Evolutionary conservation across 352 stramenopile species (phyloP).

Genomic region (Globisporangium echinulatum): DNA sequence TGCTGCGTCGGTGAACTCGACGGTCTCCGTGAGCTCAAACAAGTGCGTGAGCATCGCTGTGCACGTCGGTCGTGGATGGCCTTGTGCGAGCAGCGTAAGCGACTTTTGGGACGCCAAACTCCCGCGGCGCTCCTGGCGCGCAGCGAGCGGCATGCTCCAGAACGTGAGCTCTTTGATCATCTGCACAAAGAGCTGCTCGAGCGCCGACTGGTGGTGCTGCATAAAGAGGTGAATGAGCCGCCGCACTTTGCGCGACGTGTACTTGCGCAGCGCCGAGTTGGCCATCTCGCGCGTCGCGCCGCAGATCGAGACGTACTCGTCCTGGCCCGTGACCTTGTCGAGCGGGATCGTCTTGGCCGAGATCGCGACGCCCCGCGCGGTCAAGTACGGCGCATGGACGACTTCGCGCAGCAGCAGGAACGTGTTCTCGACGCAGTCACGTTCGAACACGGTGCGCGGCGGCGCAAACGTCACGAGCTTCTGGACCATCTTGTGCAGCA

Average conservation of each 20-base stretch:
- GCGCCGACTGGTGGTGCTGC: conserved; percentile 57
- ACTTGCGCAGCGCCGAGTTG: conserved; percentile 79
- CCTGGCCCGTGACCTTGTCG: conserved; percentile 79
- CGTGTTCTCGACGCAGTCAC: conserved; percentile 75
- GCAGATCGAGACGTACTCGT: conserved; percentile 85
- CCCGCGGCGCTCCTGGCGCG: conserved; percentile 27
- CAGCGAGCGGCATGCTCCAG: conserved; percentile 51
- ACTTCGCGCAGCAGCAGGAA: conserved; percentile 76
- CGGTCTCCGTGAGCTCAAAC: conserved; percentile 78
- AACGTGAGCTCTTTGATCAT: conserved; percentile 84
- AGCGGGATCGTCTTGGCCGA: conserved; percentile 83
- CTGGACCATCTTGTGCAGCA: conserved; percentile 75
- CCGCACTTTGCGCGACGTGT: conserved; percentile 82
- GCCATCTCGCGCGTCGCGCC: conserved; percentile 75
- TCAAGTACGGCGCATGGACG: conserved; percentile 81
- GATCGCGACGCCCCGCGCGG: conserved; percentile 70
- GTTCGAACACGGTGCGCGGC: conserved; percentile 64
- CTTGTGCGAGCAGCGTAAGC: conserved; percentile 56
- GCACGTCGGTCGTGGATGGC: conserved; percentile 64
- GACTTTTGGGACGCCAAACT: conserved; percentile 58
- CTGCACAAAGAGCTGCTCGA: conserved; percentile 68
- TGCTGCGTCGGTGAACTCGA: conserved; percentile 69
- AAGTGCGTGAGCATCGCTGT: conserved; percentile 78
- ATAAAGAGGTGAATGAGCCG: conserved; percentile 81
- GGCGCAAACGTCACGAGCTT: conserved; percentile 69